phyloP scores from a whole-genome alignment of 2,329 filamentous ascomycete genomes.

The Lachnellula arida region DNA sequence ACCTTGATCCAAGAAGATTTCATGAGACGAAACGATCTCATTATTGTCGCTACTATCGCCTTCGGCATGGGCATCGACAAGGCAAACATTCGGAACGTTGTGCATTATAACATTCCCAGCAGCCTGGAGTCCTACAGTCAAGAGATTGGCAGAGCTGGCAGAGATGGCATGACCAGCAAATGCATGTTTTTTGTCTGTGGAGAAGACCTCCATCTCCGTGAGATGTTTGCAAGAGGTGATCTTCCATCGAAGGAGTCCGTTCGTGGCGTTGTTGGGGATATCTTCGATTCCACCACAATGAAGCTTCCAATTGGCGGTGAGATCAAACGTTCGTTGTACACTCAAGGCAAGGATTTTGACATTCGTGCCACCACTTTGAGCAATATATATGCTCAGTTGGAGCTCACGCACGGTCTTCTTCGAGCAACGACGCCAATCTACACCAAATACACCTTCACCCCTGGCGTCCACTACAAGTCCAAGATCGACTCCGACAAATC shows the following conservation, averaged over 20 bases:
- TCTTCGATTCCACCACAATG: constrained; percentile 40
- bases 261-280: constrained; percentile 42
- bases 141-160: constrained; percentile 51
- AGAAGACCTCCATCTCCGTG: constrained; percentile 53
- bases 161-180: constrained; percentile 47
- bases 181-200: constrained; percentile 56
- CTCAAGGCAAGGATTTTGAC: constrained; percentile 47
- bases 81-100: constrained; percentile 47
- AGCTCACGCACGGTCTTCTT: constrained; percentile 52
- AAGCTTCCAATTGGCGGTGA: constrained; percentile 36
- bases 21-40: constrained; percentile 41
- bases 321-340: constrained; percentile 43
- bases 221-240: constrained; percentile 56
- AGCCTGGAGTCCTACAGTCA: constrained; percentile 55
- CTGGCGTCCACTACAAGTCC: constrained; percentile 31
- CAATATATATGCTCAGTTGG: constrained; percentile 56
- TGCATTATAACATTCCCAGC: constrained; percentile 48
- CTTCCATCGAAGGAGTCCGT: constrained; percentile 50
- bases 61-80: constrained; percentile 60
- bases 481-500: constrained; percentile 36
- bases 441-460: constrained; percentile 48
- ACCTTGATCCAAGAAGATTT: constrained; percentile 46
- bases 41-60: constrained; percentile 52
- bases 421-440: constrained; percentile 55
- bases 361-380: constrained; percentile 46